Evolutionary conservation across 2,329 filamentous ascomycete species (phyloP).

Genomic region (Helicocarpus griseus): DNA sequence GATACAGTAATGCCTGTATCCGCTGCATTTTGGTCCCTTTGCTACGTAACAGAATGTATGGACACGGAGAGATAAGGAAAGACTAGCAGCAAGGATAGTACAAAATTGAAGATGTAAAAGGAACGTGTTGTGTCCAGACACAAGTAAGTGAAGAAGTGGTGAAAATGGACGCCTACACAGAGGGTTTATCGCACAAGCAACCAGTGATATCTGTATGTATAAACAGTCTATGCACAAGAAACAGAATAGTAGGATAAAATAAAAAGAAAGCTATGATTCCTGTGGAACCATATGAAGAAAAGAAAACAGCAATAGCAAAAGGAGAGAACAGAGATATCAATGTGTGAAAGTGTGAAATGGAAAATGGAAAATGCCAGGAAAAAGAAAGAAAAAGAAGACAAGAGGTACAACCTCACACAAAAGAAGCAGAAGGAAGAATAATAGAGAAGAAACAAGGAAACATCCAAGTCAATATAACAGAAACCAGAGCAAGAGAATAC

Average conservation of each 20-base stretch:
- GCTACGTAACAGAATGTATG: neutral
- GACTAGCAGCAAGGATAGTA: neutral
- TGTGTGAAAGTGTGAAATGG: neutral
- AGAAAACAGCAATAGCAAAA: neutral
- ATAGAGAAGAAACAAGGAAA: neutral
- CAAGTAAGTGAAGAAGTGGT: neutral
- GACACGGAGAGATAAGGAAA: neutral
- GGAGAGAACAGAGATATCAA: neutral
- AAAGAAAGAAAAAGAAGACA: slow-evolving; percentile 4
- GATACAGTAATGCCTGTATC: slow-evolving; percentile 15
- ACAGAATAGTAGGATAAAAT: neutral
- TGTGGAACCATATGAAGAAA: neutral
- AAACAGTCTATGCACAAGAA: neutral
- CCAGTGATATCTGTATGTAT: neutral
- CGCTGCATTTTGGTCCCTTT: slow-evolving; percentile 9
- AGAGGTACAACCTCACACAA: neutral
- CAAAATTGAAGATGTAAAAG: slow-evolving; percentile 4
- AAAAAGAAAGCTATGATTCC: neutral
- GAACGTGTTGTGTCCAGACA: neutral
- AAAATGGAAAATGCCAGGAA: neutral
- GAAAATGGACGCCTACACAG: neutral
- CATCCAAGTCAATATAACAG: neutral
- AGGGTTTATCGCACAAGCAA: neutral
- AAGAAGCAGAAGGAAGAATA: too few relatives aligned
- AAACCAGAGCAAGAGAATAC: neutral